Conservation (phyloP, 2,329 filamentous ascomycete species). For the Bertia moriformis region DNA sequence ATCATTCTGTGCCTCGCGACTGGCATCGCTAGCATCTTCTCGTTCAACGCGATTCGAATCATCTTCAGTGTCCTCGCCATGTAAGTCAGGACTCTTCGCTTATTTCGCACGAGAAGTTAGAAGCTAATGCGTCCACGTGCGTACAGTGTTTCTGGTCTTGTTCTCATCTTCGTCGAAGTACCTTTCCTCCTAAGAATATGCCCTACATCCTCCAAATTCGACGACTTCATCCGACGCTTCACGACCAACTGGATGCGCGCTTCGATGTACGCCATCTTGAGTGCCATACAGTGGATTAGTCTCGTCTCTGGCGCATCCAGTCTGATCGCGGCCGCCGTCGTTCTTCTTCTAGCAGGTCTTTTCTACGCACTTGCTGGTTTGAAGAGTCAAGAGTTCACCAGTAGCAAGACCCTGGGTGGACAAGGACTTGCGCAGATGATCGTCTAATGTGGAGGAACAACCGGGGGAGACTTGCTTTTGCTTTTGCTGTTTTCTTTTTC, state of each 20-base stretch:
- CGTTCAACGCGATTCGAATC: slow-evolving; percentile 25
- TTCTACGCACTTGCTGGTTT: slow-evolving; percentile 72
- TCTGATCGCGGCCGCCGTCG: slow-evolving; percentile 72
- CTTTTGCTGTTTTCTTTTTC: too few species aligned
- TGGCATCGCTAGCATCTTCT: slow-evolving; percentile 55
- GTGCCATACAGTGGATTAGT: slow-evolving; percentile 71
- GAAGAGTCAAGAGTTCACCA: slow-evolving; percentile 74
- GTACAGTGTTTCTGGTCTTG: slow-evolving; percentile 48
- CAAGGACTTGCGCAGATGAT: slow-evolving; percentile 96
- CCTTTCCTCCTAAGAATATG: slow-evolving; percentile 94
- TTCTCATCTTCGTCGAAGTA: slow-evolving; percentile 78
- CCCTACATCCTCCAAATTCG: slow-evolving; percentile 81
- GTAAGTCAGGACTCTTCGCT: slow-evolving; percentile 23
- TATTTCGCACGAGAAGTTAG: background rate
- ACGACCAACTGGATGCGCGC: slow-evolving; percentile 96
- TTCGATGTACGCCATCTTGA: slow-evolving; percentile 70
- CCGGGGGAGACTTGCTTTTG: too few species aligned
- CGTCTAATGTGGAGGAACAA: slow-evolving; percentile 53
- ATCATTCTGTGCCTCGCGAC: slow-evolving; percentile 59
- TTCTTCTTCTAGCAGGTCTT: slow-evolving; percentile 60
- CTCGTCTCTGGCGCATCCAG: slow-evolving; percentile 49
- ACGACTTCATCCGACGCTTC: slow-evolving; percentile 76
- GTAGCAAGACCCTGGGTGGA: slow-evolving; percentile 90
- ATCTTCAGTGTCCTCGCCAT: slow-evolving; percentile 36
- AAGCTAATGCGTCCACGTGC: background rate